Base-by-base conservation (phyloP, 345 rosid species). In the Cardiospermum halicacabum region DNA sequence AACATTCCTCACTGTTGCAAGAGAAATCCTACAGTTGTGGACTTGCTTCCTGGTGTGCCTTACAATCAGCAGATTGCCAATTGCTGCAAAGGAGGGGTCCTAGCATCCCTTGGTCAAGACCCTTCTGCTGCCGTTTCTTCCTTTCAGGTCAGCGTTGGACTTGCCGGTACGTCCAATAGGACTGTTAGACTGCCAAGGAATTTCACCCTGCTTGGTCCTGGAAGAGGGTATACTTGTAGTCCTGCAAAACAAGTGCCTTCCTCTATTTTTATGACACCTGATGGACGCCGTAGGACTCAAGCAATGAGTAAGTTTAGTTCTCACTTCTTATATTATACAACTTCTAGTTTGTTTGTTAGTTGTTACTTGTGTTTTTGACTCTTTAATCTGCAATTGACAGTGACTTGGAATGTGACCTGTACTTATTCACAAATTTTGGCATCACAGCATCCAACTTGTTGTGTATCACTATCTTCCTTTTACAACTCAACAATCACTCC, bases 351-450 rank as follows among this genome's bases (percentile, higher is more conserved):
- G n/a, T n/a, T n/a, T n/a, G n/a, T n/a, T n/a, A n/a, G n/a, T n/a
- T n/a, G n/a, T n/a, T n/a, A n/a, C n/a, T n/a, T n/a, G n/a, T n/a
- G n/a, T n/a, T n/a, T 62, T 24, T 31, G 28, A 9, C 4, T n/a
- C 31, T 47, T 56, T 13, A 34, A 27, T n/a, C 18, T 47, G n/a
- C 10, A 60, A 15, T 26, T 32, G 58, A 68, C 82, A 83, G 84
- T 80, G 76, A 73, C 87, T 32, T 82, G 87, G 84, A 77, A 70
- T 31, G 77, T 80, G 53, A 79, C 84, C 11, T 83, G 85, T 71
- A 72, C 80, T 25, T 80, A 80, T 73, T 83, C 88, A 24, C 78
- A 78, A 59, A 43, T 74, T 56, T 42, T 70, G 43, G 81, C 78
- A 3, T 62, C 77, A 18, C 70, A 68, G 54, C 56, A 76, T 53